phyloP scores from a whole-genome alignment of 179 eudicot genomes.

The Corrigiola litoralis region DNA sequence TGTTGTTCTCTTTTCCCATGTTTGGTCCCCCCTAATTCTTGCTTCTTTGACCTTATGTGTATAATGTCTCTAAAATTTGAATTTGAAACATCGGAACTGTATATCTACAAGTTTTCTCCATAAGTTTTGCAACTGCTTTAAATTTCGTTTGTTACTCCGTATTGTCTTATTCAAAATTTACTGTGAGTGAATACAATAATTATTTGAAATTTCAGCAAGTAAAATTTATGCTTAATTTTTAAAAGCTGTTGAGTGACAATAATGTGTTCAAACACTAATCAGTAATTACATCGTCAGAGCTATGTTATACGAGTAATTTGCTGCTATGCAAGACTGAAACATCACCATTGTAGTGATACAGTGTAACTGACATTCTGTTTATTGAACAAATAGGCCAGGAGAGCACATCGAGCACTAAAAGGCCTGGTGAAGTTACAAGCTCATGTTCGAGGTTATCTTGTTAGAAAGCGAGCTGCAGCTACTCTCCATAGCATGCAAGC shows the following conservation, averaged over 20 bases:
- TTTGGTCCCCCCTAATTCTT: constrained; percentile 7
- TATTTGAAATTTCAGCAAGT: too few relatives aligned
- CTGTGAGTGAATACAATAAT: too few relatives aligned
- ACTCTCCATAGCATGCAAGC: constrained; percentile 50
- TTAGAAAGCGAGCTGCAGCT: constrained; percentile 38
- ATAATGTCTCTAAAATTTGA: constrained; percentile 7
- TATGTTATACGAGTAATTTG: too few relatives aligned
- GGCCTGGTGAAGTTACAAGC: constrained; percentile 46
- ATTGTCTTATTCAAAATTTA: neutral
- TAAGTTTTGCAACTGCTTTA: too few relatives aligned
- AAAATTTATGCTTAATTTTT: too few relatives aligned
- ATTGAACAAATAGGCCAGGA: constrained; percentile 28
- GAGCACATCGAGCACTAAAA: constrained; percentile 39
- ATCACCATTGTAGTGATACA: neutral
- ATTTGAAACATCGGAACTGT: constrained; percentile 7
- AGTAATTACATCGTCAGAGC: too few relatives aligned
- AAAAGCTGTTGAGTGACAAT: too few relatives aligned
- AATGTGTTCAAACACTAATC: too few relatives aligned
- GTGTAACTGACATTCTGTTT: neutral
- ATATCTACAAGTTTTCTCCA: neutral
- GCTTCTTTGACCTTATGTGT: constrained; percentile 16
- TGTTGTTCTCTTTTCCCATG: constrained; percentile 14
- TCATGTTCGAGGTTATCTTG: constrained; percentile 41
- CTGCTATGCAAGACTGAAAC: too few relatives aligned
- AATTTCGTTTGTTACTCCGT: neutral